Conservation (phyloP, 1,139 yeast species). For the Saccharomyces pastorianus region DNA sequence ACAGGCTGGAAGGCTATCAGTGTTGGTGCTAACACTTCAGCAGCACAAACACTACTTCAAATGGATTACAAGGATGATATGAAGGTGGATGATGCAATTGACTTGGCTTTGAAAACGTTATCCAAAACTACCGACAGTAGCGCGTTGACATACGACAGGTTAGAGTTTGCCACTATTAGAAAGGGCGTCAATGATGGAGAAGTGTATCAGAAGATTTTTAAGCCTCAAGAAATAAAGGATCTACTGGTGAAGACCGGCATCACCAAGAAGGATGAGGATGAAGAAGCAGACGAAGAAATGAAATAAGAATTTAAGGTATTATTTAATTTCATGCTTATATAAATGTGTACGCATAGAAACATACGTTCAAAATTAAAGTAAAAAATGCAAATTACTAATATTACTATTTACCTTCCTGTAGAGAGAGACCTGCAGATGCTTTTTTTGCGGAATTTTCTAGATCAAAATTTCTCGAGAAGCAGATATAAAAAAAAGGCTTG, state of each 20-base stretch:
- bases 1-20: slow-evolving; percentile 98
- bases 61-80: slow-evolving; percentile 89
- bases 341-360: background rate
- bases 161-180: slow-evolving; percentile 80
- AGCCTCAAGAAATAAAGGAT: slow-evolving; percentile 63
- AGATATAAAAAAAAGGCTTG: slow-evolving; percentile 32
- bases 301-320: slow-evolving; percentile 2
- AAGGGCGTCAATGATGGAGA: slow-evolving; percentile 38
- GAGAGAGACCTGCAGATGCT: background rate
- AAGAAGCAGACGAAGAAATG: slow-evolving; percentile 30
- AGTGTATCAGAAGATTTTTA: slow-evolving; percentile 68
- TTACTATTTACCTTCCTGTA: no score
- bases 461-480: slow-evolving; percentile 1
- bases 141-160: slow-evolving; percentile 74
- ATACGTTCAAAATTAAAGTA: background rate
- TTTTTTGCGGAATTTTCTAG: background rate
- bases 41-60: slow-evolving; percentile 91
- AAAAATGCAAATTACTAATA: background rate
- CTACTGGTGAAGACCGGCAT: slow-evolving; percentile 71
- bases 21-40: slow-evolving; percentile 92
- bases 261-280: slow-evolving; percentile 44
- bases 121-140: slow-evolving; percentile 67
- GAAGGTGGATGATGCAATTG: slow-evolving; percentile 69
- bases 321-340: background rate
- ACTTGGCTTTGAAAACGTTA: slow-evolving; percentile 51